Evolutionary conservation across 2,329 filamentous ascomycete species (phyloP), one percentile per base, ranked within the genome.

Genomic region (Aureobasidium sp.): DNA sequence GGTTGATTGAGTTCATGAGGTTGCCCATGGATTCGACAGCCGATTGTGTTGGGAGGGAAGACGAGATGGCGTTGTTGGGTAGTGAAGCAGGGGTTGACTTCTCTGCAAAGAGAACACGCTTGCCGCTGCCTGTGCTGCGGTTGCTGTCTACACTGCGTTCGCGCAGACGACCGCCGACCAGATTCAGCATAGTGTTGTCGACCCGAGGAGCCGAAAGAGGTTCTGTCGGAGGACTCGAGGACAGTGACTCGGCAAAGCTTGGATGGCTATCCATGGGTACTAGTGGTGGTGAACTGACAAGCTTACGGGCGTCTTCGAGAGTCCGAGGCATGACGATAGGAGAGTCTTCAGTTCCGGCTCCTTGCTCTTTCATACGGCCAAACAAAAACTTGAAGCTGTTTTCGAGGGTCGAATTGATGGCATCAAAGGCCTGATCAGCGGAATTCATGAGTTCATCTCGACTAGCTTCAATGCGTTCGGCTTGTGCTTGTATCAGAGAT

Each of bases 371-470:
- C 23, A 97, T 80, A 67, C 91, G 90, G 17, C 93, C 93, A 61
- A 99, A 85, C 27, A 99, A 78, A 72, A 97, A 96, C 64, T 91
- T 94, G 76, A 97, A 95, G 72, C 91, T 97, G 70, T 90, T 91
- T 64, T 93, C 92, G 4, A 97, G 79, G 52, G 91, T 95, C 70
- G 84, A 92, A 65, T 93, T 90, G 67, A 99, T 96, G 39, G 87
- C 95, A 71, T 97, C 96, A 66, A 97, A 80, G 1, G 92, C 84
- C 72, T 96, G 91, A 70, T 99, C 94, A 12, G 94, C 94, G 0
- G 91, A 92, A 67, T 84, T 91, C 64, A 96, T 84, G 29, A 81
- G 75, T 23, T 77, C 76, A n/a, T 79, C 78, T 7, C 78, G 85
- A 27, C 96, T 86, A 1, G 89, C 89, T 72, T 96, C 93, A 61